Conservation (phyloP, 2,329 filamentous ascomycete genomes). For the Aphanoascus verrucosus region DNA sequence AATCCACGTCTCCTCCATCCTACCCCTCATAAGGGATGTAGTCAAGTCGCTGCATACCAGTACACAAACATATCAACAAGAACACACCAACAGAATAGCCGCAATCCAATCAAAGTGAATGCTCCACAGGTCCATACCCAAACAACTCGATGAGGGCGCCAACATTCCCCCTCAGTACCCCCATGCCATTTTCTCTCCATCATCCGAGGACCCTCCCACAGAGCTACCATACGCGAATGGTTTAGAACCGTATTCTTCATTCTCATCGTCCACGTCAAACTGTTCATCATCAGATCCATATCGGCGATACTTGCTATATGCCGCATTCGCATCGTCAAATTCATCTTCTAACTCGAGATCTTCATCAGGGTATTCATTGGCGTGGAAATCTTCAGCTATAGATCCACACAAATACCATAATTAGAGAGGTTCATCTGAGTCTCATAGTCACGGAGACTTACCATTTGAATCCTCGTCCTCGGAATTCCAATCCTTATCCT, state of each 20-base stretch:
- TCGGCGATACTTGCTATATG: conserved; percentile 32
- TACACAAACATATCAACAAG: too few relatives aligned
- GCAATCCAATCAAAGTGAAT: too few relatives aligned
- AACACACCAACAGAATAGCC: too few relatives aligned
- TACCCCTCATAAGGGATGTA: too few relatives aligned
- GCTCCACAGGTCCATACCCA: too few relatives aligned
- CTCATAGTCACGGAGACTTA: conserved; percentile 19
- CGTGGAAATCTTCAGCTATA: conserved; percentile 40
- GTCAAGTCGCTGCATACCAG: too few relatives aligned
- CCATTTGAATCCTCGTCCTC: conserved; percentile 55
- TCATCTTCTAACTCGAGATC: conserved; percentile 41
- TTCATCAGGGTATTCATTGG: conserved; percentile 43
- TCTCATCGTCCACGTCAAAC: conserved; percentile 30
- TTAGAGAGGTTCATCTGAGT: neutral
- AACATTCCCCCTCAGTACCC: neutral
- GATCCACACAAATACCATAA: neutral
- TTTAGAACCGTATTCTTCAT: conserved; percentile 16
- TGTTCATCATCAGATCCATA: conserved; percentile 38
- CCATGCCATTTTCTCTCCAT: neutral
- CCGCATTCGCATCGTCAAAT: conserved; percentile 30
- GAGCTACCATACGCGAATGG: neutral
- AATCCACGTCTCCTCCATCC: too few relatives aligned
- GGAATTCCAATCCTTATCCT: conserved; percentile 45
- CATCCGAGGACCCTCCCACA: neutral
- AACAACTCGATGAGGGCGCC: too few relatives aligned